A percentile compares a stretch with the other conserved stretches of the same genome.
Evolutionary conservation across 2,329 filamentous ascomycete genomes (phyloP).

Genomic region (Penicillium olsonii): DNA sequence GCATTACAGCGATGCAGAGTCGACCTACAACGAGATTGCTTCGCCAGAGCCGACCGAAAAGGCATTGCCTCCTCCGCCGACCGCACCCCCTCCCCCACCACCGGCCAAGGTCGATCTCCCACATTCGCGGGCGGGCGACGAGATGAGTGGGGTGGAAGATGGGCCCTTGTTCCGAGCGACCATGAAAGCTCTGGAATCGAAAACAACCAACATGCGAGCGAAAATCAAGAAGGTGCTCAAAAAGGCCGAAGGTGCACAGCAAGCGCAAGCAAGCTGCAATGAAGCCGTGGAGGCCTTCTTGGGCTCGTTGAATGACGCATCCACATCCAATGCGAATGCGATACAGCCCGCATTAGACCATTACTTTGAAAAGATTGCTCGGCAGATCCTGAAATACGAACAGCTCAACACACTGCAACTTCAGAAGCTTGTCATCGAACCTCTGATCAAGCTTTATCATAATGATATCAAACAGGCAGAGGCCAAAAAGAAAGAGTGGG

Average conservation of each 20-base stretch:
- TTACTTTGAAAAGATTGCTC: slow-evolving; percentile 96
- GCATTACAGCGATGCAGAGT: slow-evolving; percentile 71
- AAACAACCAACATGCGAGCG: slow-evolving; percentile 88
- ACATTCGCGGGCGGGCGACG: slow-evolving; percentile 80
- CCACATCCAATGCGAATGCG: slow-evolving; percentile 87
- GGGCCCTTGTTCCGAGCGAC: slow-evolving; percentile 94
- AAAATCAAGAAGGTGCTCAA: slow-evolving; percentile 97
- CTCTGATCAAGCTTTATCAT: slow-evolving; percentile 86
- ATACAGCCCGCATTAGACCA: slow-evolving; percentile 97
- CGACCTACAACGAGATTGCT: slow-evolving; percentile 34
- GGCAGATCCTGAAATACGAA: slow-evolving; percentile 86
- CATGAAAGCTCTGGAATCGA: slow-evolving; percentile 94
- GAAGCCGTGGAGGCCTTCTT: slow-evolving; percentile 81
- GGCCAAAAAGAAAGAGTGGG: slow-evolving; percentile 94
- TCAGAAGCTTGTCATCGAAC: slow-evolving; percentile 92
- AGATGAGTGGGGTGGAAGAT: slow-evolving; percentile 82
- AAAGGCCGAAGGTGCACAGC: slow-evolving; percentile 84
- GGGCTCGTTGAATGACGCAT: slow-evolving; percentile 82
- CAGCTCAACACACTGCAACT: slow-evolving; percentile 79
- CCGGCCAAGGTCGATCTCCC: slow-evolving; percentile 82
- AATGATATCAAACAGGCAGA: slow-evolving; percentile 98
- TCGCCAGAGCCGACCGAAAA: slow-evolving; percentile 34
- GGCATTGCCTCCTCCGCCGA: slow-evolving; percentile 22
- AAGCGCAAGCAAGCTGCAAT: slow-evolving; percentile 79
- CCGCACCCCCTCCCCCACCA: slow-evolving; percentile 30